A percentile compares a stretch with the other conserved stretches of the same genome.
Conservation (phyloP, 2,329 filamentous ascomycete species). For the Botrytis elliptica region DNA sequence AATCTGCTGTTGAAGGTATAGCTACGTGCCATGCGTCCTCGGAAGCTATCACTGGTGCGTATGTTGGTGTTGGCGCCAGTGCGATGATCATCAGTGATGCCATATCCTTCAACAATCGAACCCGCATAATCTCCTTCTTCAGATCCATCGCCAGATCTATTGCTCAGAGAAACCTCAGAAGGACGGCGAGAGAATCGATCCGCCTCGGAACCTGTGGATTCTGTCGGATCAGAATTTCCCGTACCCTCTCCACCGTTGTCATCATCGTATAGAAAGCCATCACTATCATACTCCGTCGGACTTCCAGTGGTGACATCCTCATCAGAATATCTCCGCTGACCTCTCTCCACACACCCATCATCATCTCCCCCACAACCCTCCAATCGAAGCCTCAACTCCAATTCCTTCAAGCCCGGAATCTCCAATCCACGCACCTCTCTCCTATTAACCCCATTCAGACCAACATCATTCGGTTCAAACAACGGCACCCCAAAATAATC, state of each 20-base stretch:
- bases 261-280: conserved; percentile 1
- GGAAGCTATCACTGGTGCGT: background rate
- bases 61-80: background rate
- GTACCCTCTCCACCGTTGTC: background rate
- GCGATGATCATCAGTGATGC: background rate
- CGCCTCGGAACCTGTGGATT: background rate
- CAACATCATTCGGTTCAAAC: conserved; percentile 8
- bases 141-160: background rate
- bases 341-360: background rate
- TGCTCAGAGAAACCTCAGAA: background rate
- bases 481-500: conserved; percentile 16
- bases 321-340: background rate
- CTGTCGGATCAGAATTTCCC: background rate
- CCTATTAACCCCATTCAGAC: background rate
- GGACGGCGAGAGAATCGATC: background rate
- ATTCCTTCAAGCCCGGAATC: background rate
- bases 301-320: background rate
- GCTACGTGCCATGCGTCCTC: background rate
- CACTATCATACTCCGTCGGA: background rate
- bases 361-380: background rate
- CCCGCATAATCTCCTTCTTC: conserved; percentile 5
- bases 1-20: background rate
- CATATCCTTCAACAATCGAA: conserved; percentile 5
- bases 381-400: background rate
- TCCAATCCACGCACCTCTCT: background rate